Percentiles rank a stretch among this genome's conserved stretches.
Evolutionary conservation across 2,329 filamentous ascomycete genomes (phyloP).

Genomic region (Epichloe gansuensis): DNA sequence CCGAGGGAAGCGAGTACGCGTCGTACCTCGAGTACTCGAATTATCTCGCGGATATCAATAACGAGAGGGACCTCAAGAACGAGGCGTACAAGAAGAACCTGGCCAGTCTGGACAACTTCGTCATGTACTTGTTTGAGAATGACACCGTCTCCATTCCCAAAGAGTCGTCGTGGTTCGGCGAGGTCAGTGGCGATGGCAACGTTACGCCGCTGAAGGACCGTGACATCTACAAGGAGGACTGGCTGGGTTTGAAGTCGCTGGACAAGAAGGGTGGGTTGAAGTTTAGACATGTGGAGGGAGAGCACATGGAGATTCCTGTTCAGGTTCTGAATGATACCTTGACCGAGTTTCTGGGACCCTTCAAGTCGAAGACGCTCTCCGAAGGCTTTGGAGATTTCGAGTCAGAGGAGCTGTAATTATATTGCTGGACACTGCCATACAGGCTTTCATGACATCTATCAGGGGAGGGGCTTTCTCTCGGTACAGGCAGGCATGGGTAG

Average conservation of each 20-base stretch:
- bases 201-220: conserved; percentile 56
- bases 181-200: conserved; percentile 57
- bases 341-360: conserved; percentile 49
- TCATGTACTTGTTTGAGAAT: conserved; percentile 80
- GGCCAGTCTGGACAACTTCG: conserved; percentile 57
- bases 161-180: conserved; percentile 81
- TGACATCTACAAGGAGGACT: conserved; percentile 75
- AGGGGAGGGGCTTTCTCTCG: neutral
- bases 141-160: conserved; percentile 81
- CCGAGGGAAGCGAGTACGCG: conserved; percentile 44
- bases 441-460: too few relatives aligned
- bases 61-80: conserved; percentile 70
- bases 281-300: conserved; percentile 60
- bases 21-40: conserved; percentile 70
- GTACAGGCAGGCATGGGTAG: neutral
- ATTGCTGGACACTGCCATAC: too few relatives aligned
- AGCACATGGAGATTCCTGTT: conserved; percentile 70
- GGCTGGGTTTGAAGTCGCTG: conserved; percentile 71
- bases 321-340: conserved; percentile 55
- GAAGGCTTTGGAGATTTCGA: conserved; percentile 10
- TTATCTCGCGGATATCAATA: conserved; percentile 93
- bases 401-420: conserved; percentile 25
- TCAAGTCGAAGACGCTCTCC: conserved; percentile 23
- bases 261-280: conserved; percentile 68
- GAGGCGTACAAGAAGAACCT: conserved; percentile 59